These are phyloP conservation scores for Austropuccinia psidii DNA, from an alignment of 1,284 basidiomycete genomes.

Conservation along the genomic window DNA sequence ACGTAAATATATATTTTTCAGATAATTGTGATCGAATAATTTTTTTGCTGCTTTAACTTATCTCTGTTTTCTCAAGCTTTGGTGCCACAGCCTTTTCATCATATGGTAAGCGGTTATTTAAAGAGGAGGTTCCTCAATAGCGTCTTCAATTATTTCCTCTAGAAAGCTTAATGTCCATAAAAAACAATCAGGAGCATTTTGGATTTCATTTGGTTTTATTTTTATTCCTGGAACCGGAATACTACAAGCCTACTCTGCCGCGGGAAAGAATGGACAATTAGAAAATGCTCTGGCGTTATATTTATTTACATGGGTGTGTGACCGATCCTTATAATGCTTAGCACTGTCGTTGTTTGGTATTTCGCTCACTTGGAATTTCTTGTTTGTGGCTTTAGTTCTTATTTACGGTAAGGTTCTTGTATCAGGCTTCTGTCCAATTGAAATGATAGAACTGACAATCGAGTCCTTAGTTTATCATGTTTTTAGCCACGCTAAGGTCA, in stretches of 20 bases:
- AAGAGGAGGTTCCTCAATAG: slow-evolving; percentile 6
- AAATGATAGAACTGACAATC: background rate
- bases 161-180: slow-evolving; percentile 51
- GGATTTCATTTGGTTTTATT: slow-evolving; percentile 42
- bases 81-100: slow-evolving; percentile 54
- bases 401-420: slow-evolving; percentile 55
- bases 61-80: no score
- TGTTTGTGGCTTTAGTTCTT: slow-evolving; percentile 55
- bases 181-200: background rate
- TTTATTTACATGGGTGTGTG: slow-evolving; percentile 42
- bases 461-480: slow-evolving; percentile 42
- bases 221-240: slow-evolving; percentile 52
- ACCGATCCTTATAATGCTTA: background rate
- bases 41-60: no score
- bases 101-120: slow-evolving; percentile 6
- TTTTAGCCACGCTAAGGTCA: slow-evolving; percentile 59
- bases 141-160: background rate
- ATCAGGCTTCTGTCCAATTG: background rate
- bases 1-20: background rate
- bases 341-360: no score
- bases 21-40: background rate
- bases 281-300: slow-evolving; percentile 50
- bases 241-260: slow-evolving; percentile 46
- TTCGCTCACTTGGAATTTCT: background rate
- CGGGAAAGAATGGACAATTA: slow-evolving; percentile 51